A percentile compares a stretch with the other conserved stretches of the same genome.
Conservation (phyloP, 2,329 filamentous ascomycete genomes). For the Ophiocordyceps camponoti-saundersi region DNA sequence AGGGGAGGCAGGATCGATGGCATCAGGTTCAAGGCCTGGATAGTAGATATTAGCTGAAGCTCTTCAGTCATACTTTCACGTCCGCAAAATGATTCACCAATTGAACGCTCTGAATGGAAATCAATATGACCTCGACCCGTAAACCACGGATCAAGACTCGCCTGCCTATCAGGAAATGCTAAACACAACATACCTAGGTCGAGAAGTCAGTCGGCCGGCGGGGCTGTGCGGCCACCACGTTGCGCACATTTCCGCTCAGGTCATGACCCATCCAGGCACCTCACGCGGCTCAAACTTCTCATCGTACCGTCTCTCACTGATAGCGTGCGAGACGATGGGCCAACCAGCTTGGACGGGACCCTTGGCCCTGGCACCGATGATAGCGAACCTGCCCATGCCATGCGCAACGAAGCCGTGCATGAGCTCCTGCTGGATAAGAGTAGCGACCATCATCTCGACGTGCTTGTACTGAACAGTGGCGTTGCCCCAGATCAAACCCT, state of each 20-base stretch:
- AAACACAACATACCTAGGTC: not conserved
- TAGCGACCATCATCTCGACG: slow-evolving; percentile 62
- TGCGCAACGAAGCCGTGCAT: slow-evolving; percentile 76
- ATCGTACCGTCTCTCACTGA: slow-evolving; percentile 41
- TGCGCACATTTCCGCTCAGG: not conserved
- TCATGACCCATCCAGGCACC: slow-evolving; percentile 57
- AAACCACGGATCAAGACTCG: not conserved
- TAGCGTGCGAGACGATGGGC: slow-evolving; percentile 54
- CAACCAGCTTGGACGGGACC: slow-evolving; percentile 56
- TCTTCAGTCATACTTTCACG: not conserved
- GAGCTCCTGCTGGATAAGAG: slow-evolving; percentile 63
- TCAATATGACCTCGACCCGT: too few species aligned
- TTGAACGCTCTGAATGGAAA: too few species aligned
- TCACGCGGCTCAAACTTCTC: slow-evolving; percentile 43
- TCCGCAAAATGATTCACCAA: not conserved
- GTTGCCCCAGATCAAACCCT: slow-evolving; percentile 48
- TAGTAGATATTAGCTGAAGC: not conserved
- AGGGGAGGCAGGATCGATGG: too few species aligned
- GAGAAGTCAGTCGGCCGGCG: too few species aligned
- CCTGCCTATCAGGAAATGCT: not conserved
- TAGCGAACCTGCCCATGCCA: slow-evolving; percentile 58
- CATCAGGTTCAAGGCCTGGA: not conserved
- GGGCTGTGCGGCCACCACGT: not conserved
- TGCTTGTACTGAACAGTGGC: slow-evolving; percentile 40
- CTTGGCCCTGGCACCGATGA: slow-evolving; percentile 57